Evolutionary conservation across 2,329 filamentous ascomycete genomes (phyloP), one percentile per base, ranked within the genome.

Genomic region (Colletotrichum spaethianum): DNA sequence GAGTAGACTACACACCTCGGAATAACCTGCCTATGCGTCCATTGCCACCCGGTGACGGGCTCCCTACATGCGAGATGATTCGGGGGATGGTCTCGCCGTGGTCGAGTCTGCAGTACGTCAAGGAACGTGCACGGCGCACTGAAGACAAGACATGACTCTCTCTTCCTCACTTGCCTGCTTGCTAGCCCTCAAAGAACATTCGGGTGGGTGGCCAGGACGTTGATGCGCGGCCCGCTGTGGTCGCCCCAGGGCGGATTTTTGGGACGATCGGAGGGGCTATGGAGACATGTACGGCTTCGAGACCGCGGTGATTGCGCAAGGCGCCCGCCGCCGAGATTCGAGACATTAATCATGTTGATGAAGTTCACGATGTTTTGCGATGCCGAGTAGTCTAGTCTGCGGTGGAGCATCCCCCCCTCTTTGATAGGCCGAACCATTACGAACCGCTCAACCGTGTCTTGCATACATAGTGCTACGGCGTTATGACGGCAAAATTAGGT

Each of bases 181-280:
- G 23, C 26, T 12, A n/a, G 16, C 42, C 20, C 42, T 44, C 36
- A 2, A 28, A 31, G 23, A 44, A 59, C 23, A 23, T 59, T 44
- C 11, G 38, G 38, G 50, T 8, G 23, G 48, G 31, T 4, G 56
- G 38, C 23, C 38, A 60, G 38, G 36, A 53, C 40, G 56, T 60
- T 66, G 36, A 33, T 31, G n/a, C 33, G 62, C 62, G 67, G 67
- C 67, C 62, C 62, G 67, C 61, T 28, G 48, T 55, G 53, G 42
- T 55, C 36, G 46, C 44, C 44, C 31, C 31, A 55, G 38, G 46
- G 16, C 80, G 78, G 84, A 4, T 86, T 87, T 86, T 87, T 73
- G 86, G 86, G 9, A 85, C 85, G 0, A 78, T 85, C 23, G 81
- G 79, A 72, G 82, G 84, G 68, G 83, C 84, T 8, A 76, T 84